Percentiles rank a stretch among this genome's conserved stretches.
phyloP scores from a whole-genome alignment of 306 rosid species.

The Hippophae rhamnoides region DNA sequence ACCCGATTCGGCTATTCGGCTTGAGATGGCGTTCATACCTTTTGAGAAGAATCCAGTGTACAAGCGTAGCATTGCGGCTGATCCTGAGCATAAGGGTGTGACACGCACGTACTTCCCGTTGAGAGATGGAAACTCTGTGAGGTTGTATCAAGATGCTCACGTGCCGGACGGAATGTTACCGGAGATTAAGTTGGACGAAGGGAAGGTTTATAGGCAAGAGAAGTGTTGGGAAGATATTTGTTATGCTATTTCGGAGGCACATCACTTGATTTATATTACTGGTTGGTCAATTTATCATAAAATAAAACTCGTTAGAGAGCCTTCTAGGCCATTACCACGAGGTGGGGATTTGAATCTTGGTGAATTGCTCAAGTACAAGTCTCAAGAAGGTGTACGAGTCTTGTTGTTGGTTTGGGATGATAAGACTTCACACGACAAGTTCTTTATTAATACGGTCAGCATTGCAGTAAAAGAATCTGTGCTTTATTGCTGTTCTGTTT shows the following conservation, averaged over 20 bases:
- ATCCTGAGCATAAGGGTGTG: constrained; percentile 64
- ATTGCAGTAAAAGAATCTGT: constrained; percentile 1
- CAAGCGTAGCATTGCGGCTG: constrained; percentile 58
- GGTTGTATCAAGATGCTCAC: constrained; percentile 85
- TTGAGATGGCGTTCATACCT: constrained; percentile 61
- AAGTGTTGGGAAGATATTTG: constrained; percentile 97
- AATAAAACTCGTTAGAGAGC: constrained; percentile 67
- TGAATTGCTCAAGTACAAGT: constrained; percentile 86
- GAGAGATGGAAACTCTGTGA: constrained; percentile 59
- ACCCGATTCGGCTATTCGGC: constrained; percentile 27
- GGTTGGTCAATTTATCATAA: constrained; percentile 90
- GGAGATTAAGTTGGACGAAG: constrained; percentile 47
- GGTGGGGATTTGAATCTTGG: constrained; percentile 78
- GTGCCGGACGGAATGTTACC: constrained; percentile 31
- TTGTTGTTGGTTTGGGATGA: constrained; percentile 87
- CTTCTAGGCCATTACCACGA: constrained; percentile 41
- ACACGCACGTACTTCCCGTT: constrained; percentile 66
- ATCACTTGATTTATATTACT: constrained; percentile 64
- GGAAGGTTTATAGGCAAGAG: constrained; percentile 35
- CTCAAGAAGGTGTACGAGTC: constrained; percentile 82
- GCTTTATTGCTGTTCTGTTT: not conserved
- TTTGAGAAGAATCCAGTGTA: constrained; percentile 30
- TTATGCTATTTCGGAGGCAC: constrained; percentile 80
- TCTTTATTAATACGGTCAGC: constrained; percentile 52
- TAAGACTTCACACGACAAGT: constrained; percentile 69